phyloP scores from a whole-genome alignment of 148 eudicot species.

The Heliamphora exappendiculata region DNA sequence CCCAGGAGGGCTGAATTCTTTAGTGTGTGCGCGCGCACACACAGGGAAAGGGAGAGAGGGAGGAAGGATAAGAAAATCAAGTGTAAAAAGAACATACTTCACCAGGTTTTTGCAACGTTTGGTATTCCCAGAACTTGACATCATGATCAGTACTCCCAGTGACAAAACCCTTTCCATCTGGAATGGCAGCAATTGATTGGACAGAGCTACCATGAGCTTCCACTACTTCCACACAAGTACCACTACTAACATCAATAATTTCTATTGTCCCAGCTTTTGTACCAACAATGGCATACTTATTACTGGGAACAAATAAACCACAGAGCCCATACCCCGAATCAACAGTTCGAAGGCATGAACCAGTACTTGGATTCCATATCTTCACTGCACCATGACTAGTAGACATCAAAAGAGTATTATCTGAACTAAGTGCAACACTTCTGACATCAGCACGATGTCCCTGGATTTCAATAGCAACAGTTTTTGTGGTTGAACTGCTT shows the following conservation, averaged over 20 bases:
- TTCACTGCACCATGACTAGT: slow-evolving; percentile 85
- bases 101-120: slow-evolving; percentile 39
- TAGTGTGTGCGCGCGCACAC: neutral
- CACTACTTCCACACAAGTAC: slow-evolving; percentile 75
- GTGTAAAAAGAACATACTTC: slow-evolving; percentile 39
- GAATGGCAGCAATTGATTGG: slow-evolving; percentile 58
- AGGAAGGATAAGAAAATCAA: neutral
- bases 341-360: slow-evolving; percentile 80
- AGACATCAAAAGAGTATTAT: slow-evolving; percentile 85
- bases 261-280: slow-evolving; percentile 81
- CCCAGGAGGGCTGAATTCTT: neutral
- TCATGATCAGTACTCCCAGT: slow-evolving; percentile 96
- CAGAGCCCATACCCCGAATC: slow-evolving; percentile 92
- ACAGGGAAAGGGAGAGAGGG: neutral
- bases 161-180: slow-evolving; percentile 75
- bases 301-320: slow-evolving; percentile 80
- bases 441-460: slow-evolving; percentile 94
- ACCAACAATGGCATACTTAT: slow-evolving; percentile 86
- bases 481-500: slow-evolving; percentile 38
- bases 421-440: slow-evolving; percentile 83
- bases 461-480: slow-evolving; percentile 71
- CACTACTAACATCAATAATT: slow-evolving; percentile 81
- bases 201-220: slow-evolving; percentile 89
- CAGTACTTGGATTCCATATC: slow-evolving; percentile 96
- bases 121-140: slow-evolving; percentile 89